Conservation (phyloP, 2,329 filamentous ascomycete species). For the Aspergillus sp. region DNA sequence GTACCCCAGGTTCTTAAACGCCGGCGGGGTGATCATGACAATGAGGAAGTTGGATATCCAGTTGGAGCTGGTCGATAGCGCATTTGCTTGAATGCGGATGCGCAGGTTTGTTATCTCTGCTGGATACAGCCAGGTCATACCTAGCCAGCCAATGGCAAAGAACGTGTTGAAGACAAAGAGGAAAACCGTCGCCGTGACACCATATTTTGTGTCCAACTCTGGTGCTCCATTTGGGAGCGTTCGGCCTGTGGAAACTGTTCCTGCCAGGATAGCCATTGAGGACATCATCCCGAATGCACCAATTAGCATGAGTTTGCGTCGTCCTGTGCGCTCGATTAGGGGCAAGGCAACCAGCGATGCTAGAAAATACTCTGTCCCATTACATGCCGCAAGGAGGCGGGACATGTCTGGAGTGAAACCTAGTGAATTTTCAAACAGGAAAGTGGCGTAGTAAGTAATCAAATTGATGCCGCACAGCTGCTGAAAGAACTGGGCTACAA, state of each 20-base stretch:
- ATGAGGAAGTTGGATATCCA: constrained; percentile 56
- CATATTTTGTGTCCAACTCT: too few relatives aligned
- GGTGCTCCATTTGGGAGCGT: too few relatives aligned
- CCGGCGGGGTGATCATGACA: constrained; percentile 64
- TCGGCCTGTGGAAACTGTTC: background rate
- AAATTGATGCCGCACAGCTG: background rate
- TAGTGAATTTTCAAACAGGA: background rate
- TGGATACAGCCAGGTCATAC: constrained; percentile 55
- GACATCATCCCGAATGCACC: background rate
- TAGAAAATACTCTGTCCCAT: too few relatives aligned
- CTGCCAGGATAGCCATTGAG: background rate
- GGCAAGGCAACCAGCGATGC: background rate
- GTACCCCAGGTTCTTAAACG: constrained; percentile 56
- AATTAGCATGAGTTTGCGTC: background rate
- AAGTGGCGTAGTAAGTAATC: background rate
- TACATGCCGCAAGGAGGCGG: background rate
- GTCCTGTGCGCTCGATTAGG: background rate
- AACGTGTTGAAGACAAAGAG: constrained; percentile 18
- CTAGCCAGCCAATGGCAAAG: constrained; percentile 47
- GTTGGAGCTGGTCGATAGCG: constrained; percentile 48
- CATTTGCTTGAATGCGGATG: constrained; percentile 48
- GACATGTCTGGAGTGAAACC: background rate
- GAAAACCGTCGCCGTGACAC: constrained; percentile 27
- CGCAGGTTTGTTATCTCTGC: constrained; percentile 51
- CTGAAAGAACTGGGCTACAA: background rate